Conservation (phyloP, 805 yeast genomes). For the Starmerella bacillaris region DNA sequence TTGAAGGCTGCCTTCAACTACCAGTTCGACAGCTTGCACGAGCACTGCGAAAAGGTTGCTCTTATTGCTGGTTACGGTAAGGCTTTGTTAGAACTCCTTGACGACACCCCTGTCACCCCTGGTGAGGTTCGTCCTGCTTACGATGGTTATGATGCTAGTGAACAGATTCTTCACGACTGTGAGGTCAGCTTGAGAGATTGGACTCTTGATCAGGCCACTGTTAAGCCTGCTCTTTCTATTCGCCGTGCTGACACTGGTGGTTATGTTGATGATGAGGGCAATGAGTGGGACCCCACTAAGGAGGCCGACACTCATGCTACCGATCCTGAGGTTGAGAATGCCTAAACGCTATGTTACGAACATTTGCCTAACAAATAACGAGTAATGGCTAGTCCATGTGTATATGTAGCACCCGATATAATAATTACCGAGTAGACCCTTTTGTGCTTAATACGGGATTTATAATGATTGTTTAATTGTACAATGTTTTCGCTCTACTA, state of each 20-base stretch:
- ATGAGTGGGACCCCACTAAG: conserved; percentile 24
- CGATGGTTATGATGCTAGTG: conserved; percentile 95
- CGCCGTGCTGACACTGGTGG: conserved; percentile 40
- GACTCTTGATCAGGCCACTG: conserved; percentile 91
- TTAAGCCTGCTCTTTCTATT: conserved; percentile 80
- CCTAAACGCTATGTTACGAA: conserved; percentile 1
- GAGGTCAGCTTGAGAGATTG: conserved; percentile 89
- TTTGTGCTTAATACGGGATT: too few relatives aligned
- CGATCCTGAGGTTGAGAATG: conserved; percentile 12
- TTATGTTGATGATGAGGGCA: conserved; percentile 24
- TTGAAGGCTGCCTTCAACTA: conserved; percentile 92
- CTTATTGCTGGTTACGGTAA: conserved; percentile 98
- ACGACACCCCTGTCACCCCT: conserved; percentile 94
- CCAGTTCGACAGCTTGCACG: conserved; percentile 90
- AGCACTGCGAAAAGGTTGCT: conserved; percentile 88
- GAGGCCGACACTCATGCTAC: conserved; percentile 21
- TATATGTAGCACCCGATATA: too few relatives aligned
- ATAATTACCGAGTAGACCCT: too few relatives aligned
- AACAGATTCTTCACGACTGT: conserved; percentile 92
- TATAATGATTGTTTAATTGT: too few relatives aligned
- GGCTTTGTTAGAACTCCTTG: conserved; percentile 85
- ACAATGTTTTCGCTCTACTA: too few relatives aligned
- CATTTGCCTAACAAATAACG: too few relatives aligned
- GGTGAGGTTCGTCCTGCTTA: conserved; percentile 98
- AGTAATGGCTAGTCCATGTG: too few relatives aligned